A percentile compares a stretch with the other conserved stretches of the same genome.
phyloP scores from a whole-genome alignment of 2,329 filamentous ascomycete genomes.

The Corniculantispora saksenae region DNA sequence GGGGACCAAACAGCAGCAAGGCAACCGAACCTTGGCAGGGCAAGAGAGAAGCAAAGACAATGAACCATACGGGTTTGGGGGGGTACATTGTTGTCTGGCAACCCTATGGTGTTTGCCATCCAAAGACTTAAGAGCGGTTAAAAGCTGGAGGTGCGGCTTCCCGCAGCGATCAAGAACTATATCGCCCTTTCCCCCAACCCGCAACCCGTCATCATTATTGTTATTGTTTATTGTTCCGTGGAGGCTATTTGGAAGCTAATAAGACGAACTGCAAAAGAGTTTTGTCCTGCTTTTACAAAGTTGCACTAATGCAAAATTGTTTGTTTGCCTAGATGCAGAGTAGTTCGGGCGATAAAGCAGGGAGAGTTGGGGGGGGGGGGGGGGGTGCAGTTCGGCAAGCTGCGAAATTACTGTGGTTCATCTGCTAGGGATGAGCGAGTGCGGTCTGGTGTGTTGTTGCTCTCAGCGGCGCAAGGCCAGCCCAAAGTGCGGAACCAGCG shows the following conservation, averaged over 20 bases:
- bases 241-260: not conserved
- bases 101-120: not conserved
- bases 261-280: not conserved
- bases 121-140: not conserved
- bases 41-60: not conserved
- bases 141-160: not conserved
- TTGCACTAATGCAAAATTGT: not conserved
- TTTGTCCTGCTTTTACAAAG: not conserved
- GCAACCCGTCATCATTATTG: not conserved
- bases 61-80: not conserved
- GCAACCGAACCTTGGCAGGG: not conserved
- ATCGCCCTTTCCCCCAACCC: not conserved
- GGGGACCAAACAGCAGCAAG: not conserved
- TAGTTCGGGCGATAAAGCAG: not conserved
- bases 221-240: not conserved
- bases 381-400: slow-evolving; percentile 5
- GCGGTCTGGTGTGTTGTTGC: not conserved
- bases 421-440: not conserved
- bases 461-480: not conserved
- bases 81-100: not conserved
- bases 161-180: not conserved
- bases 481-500: not conserved
- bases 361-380: not conserved
- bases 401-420: slow-evolving; percentile 17
- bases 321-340: not conserved